Evolutionary conservation across 352 stramenopile genomes (phyloP).

Genomic region (Hyaloperonospora brassicae): DNA sequence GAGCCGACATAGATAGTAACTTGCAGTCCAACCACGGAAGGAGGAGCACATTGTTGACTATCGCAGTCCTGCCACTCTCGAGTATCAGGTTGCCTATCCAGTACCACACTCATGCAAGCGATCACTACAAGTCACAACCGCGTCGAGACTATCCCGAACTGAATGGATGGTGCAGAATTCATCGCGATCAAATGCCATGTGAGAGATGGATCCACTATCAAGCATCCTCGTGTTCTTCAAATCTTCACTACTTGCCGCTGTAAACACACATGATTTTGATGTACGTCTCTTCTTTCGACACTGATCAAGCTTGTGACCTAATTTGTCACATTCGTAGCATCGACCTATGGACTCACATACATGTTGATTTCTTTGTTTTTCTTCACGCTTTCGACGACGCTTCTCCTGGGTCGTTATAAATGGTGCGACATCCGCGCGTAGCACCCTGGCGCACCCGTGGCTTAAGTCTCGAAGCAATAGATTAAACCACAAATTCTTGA

Average conservation of each 20-base stretch:
- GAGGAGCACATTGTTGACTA: not conserved
- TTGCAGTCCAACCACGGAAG: not conserved
- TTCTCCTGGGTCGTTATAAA: not conserved
- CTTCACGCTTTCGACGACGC: not conserved
- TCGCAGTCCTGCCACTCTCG: not conserved
- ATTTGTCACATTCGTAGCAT: constrained; percentile 2
- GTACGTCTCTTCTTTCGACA: not conserved
- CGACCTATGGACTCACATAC: not conserved
- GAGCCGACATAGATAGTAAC: not conserved
- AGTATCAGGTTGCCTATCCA: not conserved
- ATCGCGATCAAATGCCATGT: constrained; percentile 3
- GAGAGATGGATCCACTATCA: constrained; percentile 1
- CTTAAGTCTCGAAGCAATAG: not conserved
- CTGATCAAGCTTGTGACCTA: not conserved
- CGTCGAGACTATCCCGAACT: not conserved
- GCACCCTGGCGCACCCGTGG: not conserved
- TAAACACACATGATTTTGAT: not conserved
- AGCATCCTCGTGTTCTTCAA: constrained; percentile 2
- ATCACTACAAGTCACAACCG: not conserved
- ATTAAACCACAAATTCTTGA: constrained; percentile 6
- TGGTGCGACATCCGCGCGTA: not conserved
- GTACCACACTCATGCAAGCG: not conserved
- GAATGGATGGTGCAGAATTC: not conserved
- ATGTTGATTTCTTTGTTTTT: not conserved
- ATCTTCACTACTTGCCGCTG: not conserved